Evolutionary conservation across 1,284 basidiomycete genomes (phyloP).

Genomic region (Cutaneotrichosporon cutaneum): DNA sequence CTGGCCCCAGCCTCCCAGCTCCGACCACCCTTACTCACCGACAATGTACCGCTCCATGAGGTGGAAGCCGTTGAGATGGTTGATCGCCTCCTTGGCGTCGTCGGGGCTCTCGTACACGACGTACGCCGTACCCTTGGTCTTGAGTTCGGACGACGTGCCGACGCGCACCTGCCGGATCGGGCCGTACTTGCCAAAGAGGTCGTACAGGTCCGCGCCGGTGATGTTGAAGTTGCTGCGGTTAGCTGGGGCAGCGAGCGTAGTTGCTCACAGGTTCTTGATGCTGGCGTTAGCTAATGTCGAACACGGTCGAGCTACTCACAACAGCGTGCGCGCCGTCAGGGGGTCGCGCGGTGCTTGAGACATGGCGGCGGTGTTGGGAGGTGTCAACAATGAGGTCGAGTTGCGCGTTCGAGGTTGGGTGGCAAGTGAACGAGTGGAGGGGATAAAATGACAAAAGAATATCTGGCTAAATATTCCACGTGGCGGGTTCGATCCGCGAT

Average conservation of each 20-base stretch:
- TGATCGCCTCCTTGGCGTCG: conserved; percentile 91
- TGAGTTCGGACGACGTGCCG: conserved; percentile 73
- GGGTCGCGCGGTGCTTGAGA: conserved; percentile 36
- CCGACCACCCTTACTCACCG: conserved; percentile 50
- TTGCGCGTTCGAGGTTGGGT: background rate
- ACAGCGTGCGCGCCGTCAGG: conserved; percentile 46
- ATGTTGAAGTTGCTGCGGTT: conserved; percentile 77
- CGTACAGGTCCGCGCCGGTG: conserved; percentile 85
- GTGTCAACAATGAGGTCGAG: background rate
- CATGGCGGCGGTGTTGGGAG: conserved; percentile 20
- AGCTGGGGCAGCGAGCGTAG: background rate
- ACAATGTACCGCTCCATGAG: conserved; percentile 97
- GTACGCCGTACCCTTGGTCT: conserved; percentile 94
- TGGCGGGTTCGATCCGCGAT: background rate
- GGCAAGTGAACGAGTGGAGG: background rate
- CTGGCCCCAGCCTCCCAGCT: no score
- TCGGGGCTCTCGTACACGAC: conserved; percentile 60
- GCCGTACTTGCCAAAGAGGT: conserved; percentile 96
- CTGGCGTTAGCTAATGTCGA: conserved; percentile 27
- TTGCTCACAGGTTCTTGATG: conserved; percentile 51
- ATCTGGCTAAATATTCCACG: background rate
- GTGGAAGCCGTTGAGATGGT: conserved; percentile 97
- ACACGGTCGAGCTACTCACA: conserved; percentile 34
- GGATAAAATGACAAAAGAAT: background rate
- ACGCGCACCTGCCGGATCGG: conserved; percentile 93